Evolutionary conservation across 768 basidiomycete genomes (phyloP), one percentile per base, ranked within the genome.

Genomic region (Porphyrellus cyaneotinctus): DNA sequence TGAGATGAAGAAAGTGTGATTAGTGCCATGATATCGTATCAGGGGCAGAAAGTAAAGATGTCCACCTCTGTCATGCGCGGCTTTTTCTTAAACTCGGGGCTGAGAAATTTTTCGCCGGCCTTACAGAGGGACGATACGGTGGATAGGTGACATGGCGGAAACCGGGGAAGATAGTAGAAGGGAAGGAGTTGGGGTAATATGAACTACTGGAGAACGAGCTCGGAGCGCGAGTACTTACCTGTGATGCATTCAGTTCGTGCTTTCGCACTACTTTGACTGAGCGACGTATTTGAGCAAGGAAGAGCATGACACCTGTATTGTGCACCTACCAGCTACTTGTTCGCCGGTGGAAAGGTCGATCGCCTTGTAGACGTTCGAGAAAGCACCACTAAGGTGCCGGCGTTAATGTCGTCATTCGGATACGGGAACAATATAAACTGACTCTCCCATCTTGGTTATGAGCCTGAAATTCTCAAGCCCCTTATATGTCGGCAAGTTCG

Each of bases 361-460:
- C 14, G 93, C 95, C 67, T 90, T 91, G 79, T 95, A 99, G 10
- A 99, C 95, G 66, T 97, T 92, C n/a, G 95, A 97, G 69, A 99
- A 99, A 38, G 95, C 95, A 54, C 95, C 95, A 63, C 85, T 91
- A 62, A 30, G 54, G 69, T 51, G 35, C 53, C 49, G 37, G 36
- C 38, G 62, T 68, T 44, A 54, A 50, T 52, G 33, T 32, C 43
- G 49, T 41, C 43, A 51, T 45, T 50, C 51, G 41, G 39, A 32
- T 51, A 47, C 50, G 43, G 12, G 8, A 32, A 26, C 23, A 5
- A 4, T 9, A 36, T 33, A 48, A 33, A 86, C 91, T 70, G 57
- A 94, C 91, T 94, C 91, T 76, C 91, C 92, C 91, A 93, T 94
- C 78, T 91, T 92, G 48, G 87, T 83, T 8, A 88, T 44, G 17